These are phyloP conservation scores for Trichoderma pleuroti DNA, from an alignment of 2,329 filamentous ascomycete genomes.

Conservation along the genomic window DNA sequence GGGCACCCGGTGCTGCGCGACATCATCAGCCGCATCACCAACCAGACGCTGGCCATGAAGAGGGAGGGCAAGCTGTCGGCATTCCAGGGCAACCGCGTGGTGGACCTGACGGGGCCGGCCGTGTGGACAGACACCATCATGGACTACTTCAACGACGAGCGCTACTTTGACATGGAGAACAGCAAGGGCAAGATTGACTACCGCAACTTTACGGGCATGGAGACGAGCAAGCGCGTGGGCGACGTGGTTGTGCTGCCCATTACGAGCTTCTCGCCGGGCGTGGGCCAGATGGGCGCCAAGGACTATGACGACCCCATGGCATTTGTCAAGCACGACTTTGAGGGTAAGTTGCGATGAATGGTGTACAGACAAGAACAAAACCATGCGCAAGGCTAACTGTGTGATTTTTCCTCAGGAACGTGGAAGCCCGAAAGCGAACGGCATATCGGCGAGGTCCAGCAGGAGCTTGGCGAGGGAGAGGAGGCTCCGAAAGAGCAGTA, in stretches of 20 bases:
- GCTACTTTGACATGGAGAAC: conserved; percentile 77
- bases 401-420: conserved; percentile 50
- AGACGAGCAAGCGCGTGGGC: conserved; percentile 76
- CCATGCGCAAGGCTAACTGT: not conserved
- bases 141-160: conserved; percentile 85
- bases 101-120: conserved; percentile 92
- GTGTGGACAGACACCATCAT: conserved; percentile 94
- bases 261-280: conserved; percentile 93
- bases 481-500: not conserved
- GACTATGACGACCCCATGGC: conserved; percentile 92
- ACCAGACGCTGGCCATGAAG: conserved; percentile 74
- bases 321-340: conserved; percentile 95
- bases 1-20: conserved; percentile 90
- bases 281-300: conserved; percentile 86
- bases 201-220: conserved; percentile 86
- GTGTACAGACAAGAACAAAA: too few species aligned
- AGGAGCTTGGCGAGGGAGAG: conserved; percentile 17
- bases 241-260: conserved; percentile 94
- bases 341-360: conserved; percentile 56
- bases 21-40: conserved; percentile 80
- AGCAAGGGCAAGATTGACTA: conserved; percentile 75
- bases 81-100: conserved; percentile 65
- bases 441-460: conserved; percentile 57
- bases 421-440: conserved; percentile 73
- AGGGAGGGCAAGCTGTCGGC: conserved; percentile 59